Percentiles rank a stretch among this genome's conserved stretches.
These are phyloP conservation scores for Thalia dealbata DNA, from an alignment of 176 grass and related monocot genomes.

Conservation along the genomic window DNA sequence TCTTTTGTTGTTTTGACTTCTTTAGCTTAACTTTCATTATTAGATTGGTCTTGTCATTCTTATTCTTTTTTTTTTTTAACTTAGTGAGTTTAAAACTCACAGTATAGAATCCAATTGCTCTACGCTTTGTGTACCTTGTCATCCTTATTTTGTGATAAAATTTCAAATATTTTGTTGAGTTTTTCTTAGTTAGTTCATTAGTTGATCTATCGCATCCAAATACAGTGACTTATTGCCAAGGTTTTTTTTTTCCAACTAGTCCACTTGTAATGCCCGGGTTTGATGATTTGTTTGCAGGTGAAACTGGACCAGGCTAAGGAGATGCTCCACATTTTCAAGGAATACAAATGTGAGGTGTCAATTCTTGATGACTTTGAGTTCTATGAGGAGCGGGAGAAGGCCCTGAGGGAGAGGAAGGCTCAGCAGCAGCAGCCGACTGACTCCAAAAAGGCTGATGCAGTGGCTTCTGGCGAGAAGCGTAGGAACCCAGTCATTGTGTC, in stretches of 20 bases:
- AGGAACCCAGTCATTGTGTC: slow-evolving; percentile 29
- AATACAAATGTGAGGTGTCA: slow-evolving; percentile 43
- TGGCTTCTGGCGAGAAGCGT: slow-evolving; percentile 12
- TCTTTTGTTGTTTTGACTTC: too few species aligned
- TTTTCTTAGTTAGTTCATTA: too few species aligned
- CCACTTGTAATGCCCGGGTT: too few species aligned
- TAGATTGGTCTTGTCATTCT: too few species aligned
- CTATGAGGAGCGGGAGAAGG: slow-evolving; percentile 64
- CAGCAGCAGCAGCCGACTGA: slow-evolving; percentile 19
- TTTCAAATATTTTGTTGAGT: too few species aligned
- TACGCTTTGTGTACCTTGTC: too few species aligned
- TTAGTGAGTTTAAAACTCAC: too few species aligned
- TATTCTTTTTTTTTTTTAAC: too few species aligned
- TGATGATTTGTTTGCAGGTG: slow-evolving; percentile 24
- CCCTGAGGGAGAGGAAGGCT: slow-evolving; percentile 49
- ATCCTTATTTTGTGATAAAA: too few species aligned
- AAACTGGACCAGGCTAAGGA: slow-evolving; percentile 62
- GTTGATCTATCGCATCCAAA: not conserved
- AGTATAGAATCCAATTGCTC: too few species aligned
- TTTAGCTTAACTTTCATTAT: too few species aligned
- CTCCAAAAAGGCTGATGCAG: slow-evolving; percentile 2
- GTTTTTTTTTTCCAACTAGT: not conserved
- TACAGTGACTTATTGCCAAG: too few species aligned
- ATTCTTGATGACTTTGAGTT: slow-evolving; percentile 69
- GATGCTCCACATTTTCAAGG: slow-evolving; percentile 53